Evolutionary conservation across 1,284 basidiomycete species (phyloP).

Genomic region (Cryptococcus wingfieldii): DNA sequence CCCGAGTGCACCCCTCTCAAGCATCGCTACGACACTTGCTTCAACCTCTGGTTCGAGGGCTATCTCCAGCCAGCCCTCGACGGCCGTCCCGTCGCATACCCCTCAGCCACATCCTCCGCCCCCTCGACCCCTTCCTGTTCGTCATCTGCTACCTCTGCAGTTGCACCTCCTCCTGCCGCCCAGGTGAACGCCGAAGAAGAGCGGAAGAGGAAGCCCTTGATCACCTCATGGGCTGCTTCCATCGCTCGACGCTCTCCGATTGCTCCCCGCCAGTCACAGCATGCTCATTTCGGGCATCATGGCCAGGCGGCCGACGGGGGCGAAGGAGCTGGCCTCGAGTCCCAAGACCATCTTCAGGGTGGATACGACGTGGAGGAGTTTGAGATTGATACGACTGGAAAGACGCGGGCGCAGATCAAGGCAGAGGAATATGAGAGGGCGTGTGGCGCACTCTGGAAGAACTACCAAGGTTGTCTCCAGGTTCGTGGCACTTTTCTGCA

Average conservation of each 20-base stretch:
- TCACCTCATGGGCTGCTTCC: constrained; percentile 26
- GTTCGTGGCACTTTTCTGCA: constrained; percentile 46
- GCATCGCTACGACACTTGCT: constrained; percentile 84
- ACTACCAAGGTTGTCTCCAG: constrained; percentile 65
- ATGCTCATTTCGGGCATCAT: background rate
- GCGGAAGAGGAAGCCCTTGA: constrained; percentile 6
- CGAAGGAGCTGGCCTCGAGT: too few species aligned
- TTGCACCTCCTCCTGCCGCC: background rate
- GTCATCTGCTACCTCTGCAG: background rate
- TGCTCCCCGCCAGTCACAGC: constrained; percentile 2
- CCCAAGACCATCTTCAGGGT: too few species aligned
- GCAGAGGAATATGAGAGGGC: constrained; percentile 76
- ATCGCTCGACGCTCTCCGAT: constrained; percentile 11
- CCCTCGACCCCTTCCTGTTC: background rate
- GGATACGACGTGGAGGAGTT: constrained; percentile 3
- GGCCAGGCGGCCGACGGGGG: background rate
- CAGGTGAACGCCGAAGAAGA: background rate
- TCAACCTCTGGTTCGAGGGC: constrained; percentile 93
- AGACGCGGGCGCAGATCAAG: constrained; percentile 43
- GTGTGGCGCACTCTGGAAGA: constrained; percentile 74
- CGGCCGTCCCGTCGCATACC: constrained; percentile 1
- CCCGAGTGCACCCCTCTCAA: constrained; percentile 84
- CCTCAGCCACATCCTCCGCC: background rate
- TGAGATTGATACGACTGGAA: constrained; percentile 34
- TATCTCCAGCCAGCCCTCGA: constrained; percentile 69